Conservation (phyloP, 1,139 yeast genomes). For the Spencermartinsiella ligniputridi region DNA sequence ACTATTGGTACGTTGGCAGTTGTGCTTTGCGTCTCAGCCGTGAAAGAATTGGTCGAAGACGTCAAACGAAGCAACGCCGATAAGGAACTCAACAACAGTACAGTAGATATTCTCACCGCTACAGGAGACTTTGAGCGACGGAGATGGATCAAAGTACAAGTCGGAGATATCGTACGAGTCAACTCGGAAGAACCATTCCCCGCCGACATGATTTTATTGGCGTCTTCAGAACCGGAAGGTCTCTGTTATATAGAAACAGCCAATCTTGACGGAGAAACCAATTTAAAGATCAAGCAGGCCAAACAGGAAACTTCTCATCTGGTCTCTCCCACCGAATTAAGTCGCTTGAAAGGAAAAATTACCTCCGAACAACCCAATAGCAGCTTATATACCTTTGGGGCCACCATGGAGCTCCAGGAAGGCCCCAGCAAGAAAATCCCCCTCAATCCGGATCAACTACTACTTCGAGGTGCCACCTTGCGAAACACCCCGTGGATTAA, state of each 20-base stretch:
- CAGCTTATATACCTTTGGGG: slow-evolving; percentile 91
- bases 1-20: slow-evolving; percentile 87
- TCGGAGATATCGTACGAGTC: slow-evolving; percentile 87
- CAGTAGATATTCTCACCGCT: slow-evolving; percentile 63
- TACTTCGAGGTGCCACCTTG: slow-evolving; percentile 91
- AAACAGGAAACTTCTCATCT: slow-evolving; percentile 69
- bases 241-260: slow-evolving; percentile 97
- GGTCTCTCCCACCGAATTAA: slow-evolving; percentile 63
- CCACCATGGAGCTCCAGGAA: slow-evolving; percentile 57
- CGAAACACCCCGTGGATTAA: slow-evolving; percentile 95
- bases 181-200: slow-evolving; percentile 90
- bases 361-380: slow-evolving; percentile 92
- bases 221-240: slow-evolving; percentile 98
- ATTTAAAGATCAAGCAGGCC: slow-evolving; percentile 89
- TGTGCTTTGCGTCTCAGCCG: slow-evolving; percentile 84
- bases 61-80: slow-evolving; percentile 85
- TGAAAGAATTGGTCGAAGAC: slow-evolving; percentile 89
- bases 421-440: slow-evolving; percentile 51
- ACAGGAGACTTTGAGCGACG: slow-evolving; percentile 56
- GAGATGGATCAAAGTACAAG: slow-evolving; percentile 84
- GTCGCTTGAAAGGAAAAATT: slow-evolving; percentile 51
- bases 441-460: slow-evolving; percentile 81
- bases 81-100: slow-evolving; percentile 78
- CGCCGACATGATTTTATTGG: slow-evolving; percentile 78
- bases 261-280: slow-evolving; percentile 96